Evolutionary conservation across 2,329 filamentous ascomycete genomes (phyloP).

Genomic region (Colletotrichum magnum): DNA sequence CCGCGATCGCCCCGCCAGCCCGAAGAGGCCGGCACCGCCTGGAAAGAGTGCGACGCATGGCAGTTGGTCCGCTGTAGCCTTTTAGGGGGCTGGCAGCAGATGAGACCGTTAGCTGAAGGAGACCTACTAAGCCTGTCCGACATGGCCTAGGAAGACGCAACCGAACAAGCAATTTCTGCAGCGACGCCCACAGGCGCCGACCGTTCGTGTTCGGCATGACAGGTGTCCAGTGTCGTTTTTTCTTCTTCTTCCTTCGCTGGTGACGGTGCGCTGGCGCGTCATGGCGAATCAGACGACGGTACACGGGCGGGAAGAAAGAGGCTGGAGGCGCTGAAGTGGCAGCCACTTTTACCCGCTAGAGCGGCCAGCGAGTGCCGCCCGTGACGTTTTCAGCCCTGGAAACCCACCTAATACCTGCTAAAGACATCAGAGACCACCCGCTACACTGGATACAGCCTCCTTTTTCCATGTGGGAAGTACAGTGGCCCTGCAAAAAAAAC

Average conservation of each 20-base stretch:
- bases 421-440: neutral
- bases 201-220: constrained; percentile 7
- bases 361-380: constrained; percentile 2
- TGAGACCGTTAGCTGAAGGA: too few relatives aligned
- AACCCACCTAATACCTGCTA: neutral
- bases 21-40: constrained; percentile 5
- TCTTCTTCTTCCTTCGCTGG: neutral
- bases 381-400: constrained; percentile 35
- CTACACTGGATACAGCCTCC: neutral
- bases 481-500: too few relatives aligned
- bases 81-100: too few relatives aligned
- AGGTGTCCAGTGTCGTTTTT: too few relatives aligned
- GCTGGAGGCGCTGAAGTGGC: constrained; percentile 20
- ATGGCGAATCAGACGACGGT: constrained; percentile 15
- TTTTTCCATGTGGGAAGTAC: neutral
- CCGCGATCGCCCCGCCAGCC: constrained; percentile 33
- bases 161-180: neutral
- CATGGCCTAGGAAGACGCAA: too few relatives aligned
- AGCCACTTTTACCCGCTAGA: neutral
- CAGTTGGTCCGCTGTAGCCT: too few relatives aligned
- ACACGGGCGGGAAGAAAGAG: constrained; percentile 3
- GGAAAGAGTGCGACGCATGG: too few relatives aligned
- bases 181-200: neutral
- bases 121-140: too few relatives aligned
- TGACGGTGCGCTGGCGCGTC: neutral